phyloP scores from a whole-genome alignment of 352 stramenopile species.

The Globisporangium okanoganense region DNA sequence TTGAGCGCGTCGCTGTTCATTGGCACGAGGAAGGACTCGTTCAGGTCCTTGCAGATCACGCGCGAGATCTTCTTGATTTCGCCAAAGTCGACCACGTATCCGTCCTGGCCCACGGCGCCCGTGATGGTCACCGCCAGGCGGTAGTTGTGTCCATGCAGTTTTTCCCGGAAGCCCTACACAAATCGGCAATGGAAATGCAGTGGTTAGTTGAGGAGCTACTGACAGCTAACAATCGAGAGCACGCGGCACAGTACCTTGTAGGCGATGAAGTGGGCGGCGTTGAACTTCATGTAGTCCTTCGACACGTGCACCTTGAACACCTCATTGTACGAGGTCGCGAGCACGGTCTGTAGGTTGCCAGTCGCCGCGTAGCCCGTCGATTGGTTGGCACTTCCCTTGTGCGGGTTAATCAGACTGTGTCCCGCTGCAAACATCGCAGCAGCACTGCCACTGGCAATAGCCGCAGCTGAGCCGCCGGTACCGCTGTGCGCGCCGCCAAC shows the following conservation, averaged over 20 bases:
- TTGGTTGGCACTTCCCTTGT: background rate
- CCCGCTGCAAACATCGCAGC: background rate
- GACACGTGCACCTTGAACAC: constrained; percentile 87
- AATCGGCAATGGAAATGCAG: background rate
- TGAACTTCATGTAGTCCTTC: constrained; percentile 92
- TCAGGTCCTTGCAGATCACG: constrained; percentile 95
- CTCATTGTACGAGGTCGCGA: constrained; percentile 48
- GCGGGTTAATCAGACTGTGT: background rate
- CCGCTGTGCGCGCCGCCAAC: background rate
- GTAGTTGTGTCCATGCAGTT: constrained; percentile 98
- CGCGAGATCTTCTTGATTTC: constrained; percentile 95
- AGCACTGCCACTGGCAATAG: background rate
- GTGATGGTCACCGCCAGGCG: constrained; percentile 90
- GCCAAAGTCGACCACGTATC: constrained; percentile 98
- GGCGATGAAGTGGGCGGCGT: constrained; percentile 86
- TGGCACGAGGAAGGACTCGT: constrained; percentile 97
- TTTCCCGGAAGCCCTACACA: constrained; percentile 91
- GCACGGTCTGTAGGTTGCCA: constrained; percentile 9
- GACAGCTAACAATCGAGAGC: background rate
- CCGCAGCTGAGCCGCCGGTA: background rate
- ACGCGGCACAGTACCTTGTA: constrained; percentile 62
- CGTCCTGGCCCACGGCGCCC: constrained; percentile 85
- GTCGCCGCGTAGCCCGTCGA: constrained; percentile 8
- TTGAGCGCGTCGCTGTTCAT: constrained; percentile 93
- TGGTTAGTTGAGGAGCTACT: background rate